Base-by-base conservation (phyloP, 441 rosid species). In the Arabidopsis hybrid region DNA sequence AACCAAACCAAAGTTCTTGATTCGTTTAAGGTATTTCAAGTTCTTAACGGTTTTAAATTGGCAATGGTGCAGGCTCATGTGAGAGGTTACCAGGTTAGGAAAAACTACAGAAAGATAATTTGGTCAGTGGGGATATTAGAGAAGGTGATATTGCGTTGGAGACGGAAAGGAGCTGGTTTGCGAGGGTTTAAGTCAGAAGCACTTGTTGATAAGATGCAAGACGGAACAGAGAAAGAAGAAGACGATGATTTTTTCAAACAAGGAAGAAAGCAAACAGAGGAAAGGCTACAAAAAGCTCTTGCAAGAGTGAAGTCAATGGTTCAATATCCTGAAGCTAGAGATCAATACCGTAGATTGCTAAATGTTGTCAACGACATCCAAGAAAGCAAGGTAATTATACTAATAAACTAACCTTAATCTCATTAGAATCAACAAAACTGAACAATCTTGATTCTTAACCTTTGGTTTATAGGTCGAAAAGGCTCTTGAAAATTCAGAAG, bases 111-210 rank as follows among this genome's bases (percentile, higher is more conserved):
- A 76, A 91, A 87, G 72, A 87, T 93, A 53, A 66, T 79, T 10
- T 90, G 97, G 97, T 87, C 96, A 0, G 97, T 93, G 10, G 97
- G 98, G 76, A 90, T 91, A 76, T 2, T 93, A 72, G 97, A 91
- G 83, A 93, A 93, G 71, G 83, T 88, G 58, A 93, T 91, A 76
- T 71, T 93, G 79, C 95, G 97, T 8, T 91, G 98, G 98, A 87
- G 95, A 79, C 78, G 97, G 51, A 93, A 87, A 84, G 82, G 98
- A 80, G 81, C 85, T 43, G 98, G 98, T 67, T 79, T 93, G 73
- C 91, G 98, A 9, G 97, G 98, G 74, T 90, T 94, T 73, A 87
- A 79, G 79, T 78, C 88, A n/a, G 92, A 92, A 47, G 83, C 84
- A 57, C 79, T 82, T 74, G 71, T 68, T 3, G 86, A 84, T 38